Base-by-base conservation (phyloP, 495 filamentous ascomycete genomes). In the Lasiosphaeria hispida region DNA sequence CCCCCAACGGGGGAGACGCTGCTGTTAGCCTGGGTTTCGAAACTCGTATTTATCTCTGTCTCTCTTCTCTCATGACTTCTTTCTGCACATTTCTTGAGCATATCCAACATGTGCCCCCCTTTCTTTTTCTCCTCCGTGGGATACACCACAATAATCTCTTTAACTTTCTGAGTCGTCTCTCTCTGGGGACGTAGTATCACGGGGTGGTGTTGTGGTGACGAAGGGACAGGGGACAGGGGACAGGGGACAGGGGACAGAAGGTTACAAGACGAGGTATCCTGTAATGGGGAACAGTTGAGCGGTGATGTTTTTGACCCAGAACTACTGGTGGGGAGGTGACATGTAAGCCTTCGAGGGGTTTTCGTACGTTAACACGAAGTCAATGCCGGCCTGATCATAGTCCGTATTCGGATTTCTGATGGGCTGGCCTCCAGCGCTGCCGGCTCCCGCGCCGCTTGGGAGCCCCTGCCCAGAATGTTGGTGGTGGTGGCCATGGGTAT, bases 351-450 rank as follows among this genome's bases (percentile, higher is more conserved):
- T 80, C 72, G 75, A 75, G 75, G 78, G 78, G 74, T 69, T 68
- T 36, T 84, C 90, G 77, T 90, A 97, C 91, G 88, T 90, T 75
- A 97, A 82, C 50, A 97, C 92, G 79, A 97, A 97, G 70, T 97
- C 92, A 70, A 97, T 88, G 62, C 91, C 92, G 47, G 92, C 80
- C 65, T 96, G 90, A 64, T 88, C 86, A 72, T 94, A 95, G 64
- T 96, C 92, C 59, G 91, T 72, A 4, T 48, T 60, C 78, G 70
- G 62, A 78, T 72, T 58, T 74, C 66, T 55, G 67, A 41, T 57
- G 33, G 51, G 36, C 36, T 56, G 63, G 38, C 23, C 53, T 43
- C 56, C 64, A 18, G 57, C 48, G 10, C 49, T 17, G 34, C 43
- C 33, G 41, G 53, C 54, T 8, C 35, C 35, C 10, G 17, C 39